These are phyloP conservation scores for Pyricularia sp. DNA, from an alignment of 2,329 filamentous ascomycete genomes.

Conservation along the genomic window DNA sequence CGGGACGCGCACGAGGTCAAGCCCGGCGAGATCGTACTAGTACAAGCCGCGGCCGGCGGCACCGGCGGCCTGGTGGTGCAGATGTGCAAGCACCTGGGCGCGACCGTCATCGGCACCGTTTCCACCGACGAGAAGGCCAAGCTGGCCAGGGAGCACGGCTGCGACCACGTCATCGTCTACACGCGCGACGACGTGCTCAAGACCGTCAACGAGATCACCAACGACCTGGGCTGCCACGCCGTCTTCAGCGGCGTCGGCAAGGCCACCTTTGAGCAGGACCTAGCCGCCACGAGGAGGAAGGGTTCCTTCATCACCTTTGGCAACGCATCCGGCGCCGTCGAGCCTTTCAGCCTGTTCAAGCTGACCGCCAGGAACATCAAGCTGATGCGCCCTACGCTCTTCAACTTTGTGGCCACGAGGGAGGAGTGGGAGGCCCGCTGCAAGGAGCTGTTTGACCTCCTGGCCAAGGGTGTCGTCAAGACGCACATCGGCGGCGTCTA, in stretches of 20 bases:
- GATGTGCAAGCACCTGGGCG: constrained; percentile 63
- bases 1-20: constrained; percentile 46
- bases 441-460: constrained; percentile 13
- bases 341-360: constrained; percentile 45
- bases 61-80: constrained; percentile 70
- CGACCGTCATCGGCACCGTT: constrained; percentile 72
- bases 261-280: constrained; percentile 69
- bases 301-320: constrained; percentile 72
- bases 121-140: constrained; percentile 64
- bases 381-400: constrained; percentile 65
- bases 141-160: constrained; percentile 61
- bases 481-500: constrained; percentile 11
- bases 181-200: constrained; percentile 43
- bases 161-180: constrained; percentile 66
- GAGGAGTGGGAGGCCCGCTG: constrained; percentile 54
- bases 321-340: constrained; percentile 67
- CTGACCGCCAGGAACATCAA: constrained; percentile 67
- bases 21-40: constrained; percentile 47
- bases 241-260: constrained; percentile 83
- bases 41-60: constrained; percentile 80
- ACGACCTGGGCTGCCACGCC: constrained; percentile 61
- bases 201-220: constrained; percentile 59
- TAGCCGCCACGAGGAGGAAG: constrained; percentile 66
- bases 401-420: constrained; percentile 58
- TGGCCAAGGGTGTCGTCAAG: constrained; percentile 11